These are phyloP conservation scores for Solanum appendiculatum DNA, from an alignment of 257 asterid species.

Conservation along the genomic window DNA sequence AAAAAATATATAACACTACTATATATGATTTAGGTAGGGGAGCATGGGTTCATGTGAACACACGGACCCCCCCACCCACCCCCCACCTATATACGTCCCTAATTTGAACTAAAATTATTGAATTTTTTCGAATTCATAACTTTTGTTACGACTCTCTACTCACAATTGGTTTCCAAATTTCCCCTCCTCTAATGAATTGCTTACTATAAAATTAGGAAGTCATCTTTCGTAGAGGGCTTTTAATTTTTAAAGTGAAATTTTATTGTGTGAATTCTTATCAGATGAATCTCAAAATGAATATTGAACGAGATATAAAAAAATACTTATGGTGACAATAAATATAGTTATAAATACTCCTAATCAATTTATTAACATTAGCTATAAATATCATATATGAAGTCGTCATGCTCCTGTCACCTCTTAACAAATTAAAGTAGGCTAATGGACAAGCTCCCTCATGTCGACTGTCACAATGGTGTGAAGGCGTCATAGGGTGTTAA, in stretches of 20 bases:
- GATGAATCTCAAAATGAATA: neutral
- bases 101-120: neutral
- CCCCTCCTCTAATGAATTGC: neutral
- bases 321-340: neutral
- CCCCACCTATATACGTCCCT: too few species aligned
- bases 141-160: neutral
- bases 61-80: too few species aligned
- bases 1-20: too few species aligned
- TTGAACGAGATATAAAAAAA: neutral
- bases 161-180: neutral
- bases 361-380: neutral
- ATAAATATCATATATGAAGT: neutral
- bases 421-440: too few species aligned
- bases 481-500: neutral
- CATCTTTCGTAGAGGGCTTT: neutral
- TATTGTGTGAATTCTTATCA: too few species aligned
- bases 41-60: too few species aligned
- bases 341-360: neutral
- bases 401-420: neutral
- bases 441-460: too few species aligned
- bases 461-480: neutral
- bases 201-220: neutral
- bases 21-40: neutral
- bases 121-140: neutral
- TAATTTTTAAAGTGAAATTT: neutral